Base-by-base conservation (phyloP, 352 stramenopile species). In the Peronosclerospora sorghi region DNA sequence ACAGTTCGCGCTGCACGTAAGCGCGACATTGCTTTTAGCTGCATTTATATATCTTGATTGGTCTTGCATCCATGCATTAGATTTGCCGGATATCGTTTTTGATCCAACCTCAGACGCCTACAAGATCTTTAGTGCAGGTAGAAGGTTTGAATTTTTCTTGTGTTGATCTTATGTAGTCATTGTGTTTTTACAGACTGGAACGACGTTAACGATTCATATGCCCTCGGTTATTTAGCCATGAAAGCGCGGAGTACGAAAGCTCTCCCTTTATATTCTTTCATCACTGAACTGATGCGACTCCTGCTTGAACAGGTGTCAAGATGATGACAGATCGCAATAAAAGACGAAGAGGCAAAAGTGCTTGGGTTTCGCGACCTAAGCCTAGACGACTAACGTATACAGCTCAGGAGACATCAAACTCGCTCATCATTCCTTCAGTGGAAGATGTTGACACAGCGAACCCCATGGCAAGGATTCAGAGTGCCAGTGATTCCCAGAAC, bases 121-220 rank as follows among this genome's bases (percentile, higher is more conserved):
- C 60, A 85, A 83, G 42, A 74, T 86, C 32, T 88, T 88, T 38
- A 73, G 51, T 10, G 55, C 75, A 41, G 60, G 75, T 86, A 38
- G 42, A 37, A 42, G 24, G n/a, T 34, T 13, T 27, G 35, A 18
- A n/a, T 15, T 34, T 30, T 34, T 34, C 10, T 13, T 13, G 10
- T 13, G 4, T 5, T 34, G n/a, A n/a, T 34, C 28, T 13, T 34
- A n/a, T 5, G 4, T 5, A 15, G 5, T 15, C 4, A 13, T 9
- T 13, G 28, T 34, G 28, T 34, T 34, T 34, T 15, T 34, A 17
- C n/a, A 83, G 70, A 83, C 24, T 83, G 70, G 70, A 62, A 13
- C 8, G 56, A 87, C 30, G 50, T 18, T 4, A 62, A 65, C n/a
- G 73, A 87, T 24, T 68, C 75, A 2, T 74, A 72, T 28, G 62